phyloP scores from a whole-genome alignment of 208 protist genomes.

The Naegleria lovaniensis region DNA sequence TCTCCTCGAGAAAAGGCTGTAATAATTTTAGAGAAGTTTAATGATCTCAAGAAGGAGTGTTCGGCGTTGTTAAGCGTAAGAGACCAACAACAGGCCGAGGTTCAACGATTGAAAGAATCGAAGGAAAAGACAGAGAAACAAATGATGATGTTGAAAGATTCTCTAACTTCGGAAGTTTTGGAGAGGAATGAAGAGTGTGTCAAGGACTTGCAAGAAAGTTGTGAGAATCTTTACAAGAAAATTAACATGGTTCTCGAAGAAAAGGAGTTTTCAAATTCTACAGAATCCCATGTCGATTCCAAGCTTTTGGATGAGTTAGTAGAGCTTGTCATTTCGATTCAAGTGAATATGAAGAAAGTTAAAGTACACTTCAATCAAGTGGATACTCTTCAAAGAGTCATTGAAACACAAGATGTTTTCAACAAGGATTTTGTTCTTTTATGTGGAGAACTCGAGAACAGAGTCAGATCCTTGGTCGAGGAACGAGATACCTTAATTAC shows the following conservation, averaged over 20 bases:
- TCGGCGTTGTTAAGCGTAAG: not conserved
- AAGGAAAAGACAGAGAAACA: not conserved
- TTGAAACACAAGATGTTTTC: not conserved
- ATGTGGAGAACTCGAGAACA: not conserved
- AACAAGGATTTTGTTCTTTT: not conserved
- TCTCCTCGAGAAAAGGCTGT: not conserved
- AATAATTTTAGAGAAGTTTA: conserved; percentile 40
- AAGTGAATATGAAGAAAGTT: not conserved
- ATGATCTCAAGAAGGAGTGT: conserved; percentile 37
- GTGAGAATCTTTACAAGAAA: not conserved
- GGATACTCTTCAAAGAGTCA: not conserved
- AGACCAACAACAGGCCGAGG: not conserved
- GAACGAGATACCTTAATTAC: conserved; percentile 35
- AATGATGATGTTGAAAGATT: not conserved
- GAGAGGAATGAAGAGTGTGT: not conserved
- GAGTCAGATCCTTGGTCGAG: conserved; percentile 14
- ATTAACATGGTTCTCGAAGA: not conserved
- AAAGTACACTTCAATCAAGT: not conserved
- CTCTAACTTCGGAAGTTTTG: not conserved
- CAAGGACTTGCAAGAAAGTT: not conserved
- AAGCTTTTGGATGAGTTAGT: not conserved
- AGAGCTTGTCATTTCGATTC: not conserved
- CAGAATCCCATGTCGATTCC: not conserved
- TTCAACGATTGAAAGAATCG: not conserved
- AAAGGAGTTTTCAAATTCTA: not conserved